Base-by-base conservation (phyloP, 805 yeast genomes). In the Zygotorulaspora danielsina region DNA sequence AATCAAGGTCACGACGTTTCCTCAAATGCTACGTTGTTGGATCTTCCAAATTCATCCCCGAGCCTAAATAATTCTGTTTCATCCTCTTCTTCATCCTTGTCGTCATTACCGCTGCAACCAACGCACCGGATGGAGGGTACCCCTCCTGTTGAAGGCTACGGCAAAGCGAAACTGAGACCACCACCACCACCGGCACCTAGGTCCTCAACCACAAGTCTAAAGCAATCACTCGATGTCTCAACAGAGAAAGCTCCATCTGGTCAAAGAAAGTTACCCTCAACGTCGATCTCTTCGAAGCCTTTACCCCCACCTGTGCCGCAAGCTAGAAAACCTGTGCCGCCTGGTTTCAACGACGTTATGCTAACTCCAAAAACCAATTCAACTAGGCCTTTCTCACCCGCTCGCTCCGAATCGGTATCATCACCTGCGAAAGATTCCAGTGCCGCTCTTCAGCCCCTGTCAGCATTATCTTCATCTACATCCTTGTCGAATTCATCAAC, bases 281-380 rank as follows among this genome's bases (percentile, higher is more conserved):
- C 30, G 3, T 11, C 33, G 7, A 39, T 32, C 10, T 13, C 38
- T 6, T 9, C 25, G 5, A 35, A 41, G 11, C 43, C 51, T n/a
- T 31, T 39, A 10, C 57, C 60, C 5, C 65, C 67, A 19, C 55
- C 63, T 11, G 56, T 51, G 2, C 64, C 65, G 8, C 54, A 55
- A 6, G 54, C 66, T 15, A 53, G 66, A 31, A 61, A 57, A 36
- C 38, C 53, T 11, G 52, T 64, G 4, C 71, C 71, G 19, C 71
- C 71, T 6, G 70, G 71, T 0, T 65, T 59, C 32, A 53, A 57
- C 21, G 64, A 56, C 17, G 25, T 54, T 3, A 46, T 67, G 6
- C 42, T 67, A 31, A 59, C 61, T 3, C 70, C 70, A 18, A 64
- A 50, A 44, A 27, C n/a, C 15, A 61, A 58, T 5, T 22, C 51